Base-by-base conservation (phyloP, 345 rosid species). In the Populus alba region DNA sequence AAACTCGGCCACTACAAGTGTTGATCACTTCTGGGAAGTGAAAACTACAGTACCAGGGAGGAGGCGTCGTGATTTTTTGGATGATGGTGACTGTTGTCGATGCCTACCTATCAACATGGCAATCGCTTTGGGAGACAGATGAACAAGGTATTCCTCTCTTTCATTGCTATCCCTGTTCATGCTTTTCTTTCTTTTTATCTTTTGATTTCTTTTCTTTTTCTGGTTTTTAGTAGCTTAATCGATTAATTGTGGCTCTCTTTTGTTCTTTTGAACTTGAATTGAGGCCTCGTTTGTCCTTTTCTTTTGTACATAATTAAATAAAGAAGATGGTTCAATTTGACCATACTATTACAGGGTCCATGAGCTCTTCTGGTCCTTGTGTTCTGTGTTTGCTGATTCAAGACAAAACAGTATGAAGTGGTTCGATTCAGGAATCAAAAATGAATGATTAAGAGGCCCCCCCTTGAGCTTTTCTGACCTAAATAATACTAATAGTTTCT, bases 71-170 rank as follows among this genome's bases (percentile, higher is more conserved):
- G 3, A 73, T 27, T 4, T 10, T 53, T 23, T 61, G 47, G 68
- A 35, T 75, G 76, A 61, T 73, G 83, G 73, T 81, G 61, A 78
- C 75, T n/a, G 41, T 49, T 77, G 27, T 71, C 33, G 31, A 27
- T 22, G 65, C 35, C 57, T 62, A 78, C 74, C 79, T 53, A 81
- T 84, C 83, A 53, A 67, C 53, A 70, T 81, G 90, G 78, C 73
- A 33, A 72, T 81, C 75, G n/a, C 80, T 41, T 53, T 76, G 67
- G 87, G 85, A 75, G 87, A 85, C 90, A 89, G 57, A 76, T 31
- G 79, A 80, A 82, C 87, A 79, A 81, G 83, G 68, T 43, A 33
- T 66, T 41, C 73, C 53, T 70, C 78, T 77, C 39, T 77, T 37
- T 8, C 33, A 23, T 27, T 23, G 66, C 66, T 29, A 59, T 18